These are phyloP conservation scores for Geotrichum klebahnii DNA, from an alignment of 1,139 yeast genomes.

Conservation along the genomic window DNA sequence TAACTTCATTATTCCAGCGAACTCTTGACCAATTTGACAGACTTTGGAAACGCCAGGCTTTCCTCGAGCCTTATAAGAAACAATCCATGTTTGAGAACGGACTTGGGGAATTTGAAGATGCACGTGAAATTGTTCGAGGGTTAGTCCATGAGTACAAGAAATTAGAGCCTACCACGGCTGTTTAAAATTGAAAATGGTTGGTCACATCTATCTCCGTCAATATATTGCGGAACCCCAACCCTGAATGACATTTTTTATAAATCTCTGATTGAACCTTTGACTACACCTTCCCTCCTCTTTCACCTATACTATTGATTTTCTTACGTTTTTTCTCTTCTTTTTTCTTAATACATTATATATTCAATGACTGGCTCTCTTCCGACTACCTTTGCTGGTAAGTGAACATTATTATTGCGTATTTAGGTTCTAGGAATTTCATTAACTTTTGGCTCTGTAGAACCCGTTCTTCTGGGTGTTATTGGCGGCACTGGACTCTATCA, in stretches of 20 bases:
- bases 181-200: not conserved
- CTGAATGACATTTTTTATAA: too few relatives aligned
- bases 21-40: slow-evolving; percentile 75
- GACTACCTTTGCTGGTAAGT: slow-evolving; percentile 19
- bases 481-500: slow-evolving; percentile 98
- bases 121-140: slow-evolving; percentile 65
- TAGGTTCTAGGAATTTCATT: slow-evolving; percentile 2
- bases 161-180: slow-evolving; percentile 38
- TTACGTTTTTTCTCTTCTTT: not conserved
- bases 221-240: not conserved
- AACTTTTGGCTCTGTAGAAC: slow-evolving; percentile 38
- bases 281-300: not conserved
- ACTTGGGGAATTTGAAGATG: slow-evolving; percentile 72
- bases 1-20: slow-evolving; percentile 59
- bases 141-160: slow-evolving; percentile 68
- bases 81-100: slow-evolving; percentile 57
- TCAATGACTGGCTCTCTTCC: slow-evolving; percentile 17
- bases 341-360: not conserved
- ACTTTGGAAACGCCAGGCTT: slow-evolving; percentile 76
- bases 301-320: not conserved
- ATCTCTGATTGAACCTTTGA: too few relatives aligned
- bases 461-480: slow-evolving; percentile 78
- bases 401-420: too few relatives aligned
- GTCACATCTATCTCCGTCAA: not conserved
- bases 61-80: slow-evolving; percentile 69